A percentile compares a stretch with the other conserved stretches of the same genome.
These are phyloP conservation scores for Tremellales sp. DNA, from an alignment of 1,284 basidiomycete genomes.

Conservation along the genomic window DNA sequence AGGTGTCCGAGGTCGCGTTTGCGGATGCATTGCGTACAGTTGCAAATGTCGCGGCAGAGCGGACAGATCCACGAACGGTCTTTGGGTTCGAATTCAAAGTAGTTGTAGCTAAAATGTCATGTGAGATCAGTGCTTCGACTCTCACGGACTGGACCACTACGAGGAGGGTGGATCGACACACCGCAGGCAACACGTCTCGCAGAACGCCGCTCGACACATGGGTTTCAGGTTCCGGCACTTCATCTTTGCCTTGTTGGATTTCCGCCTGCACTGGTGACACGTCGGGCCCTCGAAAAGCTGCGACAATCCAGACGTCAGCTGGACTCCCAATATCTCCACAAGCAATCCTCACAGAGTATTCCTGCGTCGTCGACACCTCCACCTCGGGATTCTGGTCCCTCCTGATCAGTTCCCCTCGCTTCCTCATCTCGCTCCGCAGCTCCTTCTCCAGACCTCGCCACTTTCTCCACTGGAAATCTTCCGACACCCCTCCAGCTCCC, in stretches of 20 bases:
- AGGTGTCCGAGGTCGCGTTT: slow-evolving; percentile 33
- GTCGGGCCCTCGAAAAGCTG: slow-evolving; percentile 26
- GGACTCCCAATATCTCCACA: background rate
- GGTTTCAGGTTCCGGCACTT: slow-evolving; percentile 38
- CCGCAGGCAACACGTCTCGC: slow-evolving; percentile 40
- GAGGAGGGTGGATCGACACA: slow-evolving; percentile 14
- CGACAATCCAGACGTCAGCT: slow-evolving; percentile 10
- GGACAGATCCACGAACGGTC: slow-evolving; percentile 44
- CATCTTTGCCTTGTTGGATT: slow-evolving; percentile 41
- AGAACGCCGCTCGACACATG: slow-evolving; percentile 32
- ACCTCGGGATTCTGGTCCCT: slow-evolving; percentile 9
- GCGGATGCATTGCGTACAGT: slow-evolving; percentile 37
- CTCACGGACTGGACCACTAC: background rate
- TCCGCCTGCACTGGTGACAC: slow-evolving; percentile 46
- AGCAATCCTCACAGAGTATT: slow-evolving; percentile 21
- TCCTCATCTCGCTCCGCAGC: slow-evolving; percentile 20
- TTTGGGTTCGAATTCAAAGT: slow-evolving; percentile 42
- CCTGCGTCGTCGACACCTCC: slow-evolving; percentile 1
- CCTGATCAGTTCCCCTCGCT: slow-evolving; percentile 13
- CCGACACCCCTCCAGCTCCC: slow-evolving; percentile 24
- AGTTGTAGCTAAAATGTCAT: slow-evolving; percentile 30
- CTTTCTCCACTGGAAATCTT: slow-evolving; percentile 28
- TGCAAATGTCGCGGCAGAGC: slow-evolving; percentile 39
- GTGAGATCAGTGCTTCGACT: background rate
- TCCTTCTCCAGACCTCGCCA: slow-evolving; percentile 23